phyloP scores from a whole-genome alignment of 169 alveolate genomes.

The Plasmodium blacklocki region DNA sequence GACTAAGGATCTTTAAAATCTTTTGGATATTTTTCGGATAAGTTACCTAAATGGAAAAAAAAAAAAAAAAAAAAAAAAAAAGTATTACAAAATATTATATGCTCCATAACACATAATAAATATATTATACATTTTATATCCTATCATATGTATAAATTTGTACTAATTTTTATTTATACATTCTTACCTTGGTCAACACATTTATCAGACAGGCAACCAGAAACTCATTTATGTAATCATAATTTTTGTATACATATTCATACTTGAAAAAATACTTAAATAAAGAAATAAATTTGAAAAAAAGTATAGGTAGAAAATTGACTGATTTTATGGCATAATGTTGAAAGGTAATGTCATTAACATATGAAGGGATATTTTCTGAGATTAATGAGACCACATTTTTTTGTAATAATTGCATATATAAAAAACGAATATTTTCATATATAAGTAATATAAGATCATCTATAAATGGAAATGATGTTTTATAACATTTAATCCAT shows the following conservation, averaged over 20 bases:
- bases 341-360: background rate
- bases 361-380: background rate
- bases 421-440: constrained; percentile 30
- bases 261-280: constrained; percentile 52
- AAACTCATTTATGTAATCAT: constrained; percentile 46
- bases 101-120: too few relatives aligned
- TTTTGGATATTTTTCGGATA: constrained; percentile 42
- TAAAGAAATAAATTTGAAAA: constrained; percentile 41
- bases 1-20: constrained; percentile 53
- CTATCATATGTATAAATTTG: too few relatives aligned
- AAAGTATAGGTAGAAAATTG: constrained; percentile 62
- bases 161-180: background rate
- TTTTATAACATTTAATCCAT: constrained; percentile 45
- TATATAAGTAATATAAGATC: constrained; percentile 38
- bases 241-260: constrained; percentile 44
- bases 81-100: too few relatives aligned
- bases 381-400: background rate
- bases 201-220: constrained; percentile 24
- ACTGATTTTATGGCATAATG: constrained; percentile 36
- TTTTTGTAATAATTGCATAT: constrained; percentile 27
- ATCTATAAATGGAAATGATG: constrained; percentile 59
- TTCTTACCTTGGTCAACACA: constrained; percentile 24
- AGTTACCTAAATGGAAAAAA: constrained; percentile 1
- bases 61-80: background rate
- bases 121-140: background rate